Base-by-base conservation (phyloP, 2,329 filamentous ascomycete genomes). In the Penicillium thymicola region DNA sequence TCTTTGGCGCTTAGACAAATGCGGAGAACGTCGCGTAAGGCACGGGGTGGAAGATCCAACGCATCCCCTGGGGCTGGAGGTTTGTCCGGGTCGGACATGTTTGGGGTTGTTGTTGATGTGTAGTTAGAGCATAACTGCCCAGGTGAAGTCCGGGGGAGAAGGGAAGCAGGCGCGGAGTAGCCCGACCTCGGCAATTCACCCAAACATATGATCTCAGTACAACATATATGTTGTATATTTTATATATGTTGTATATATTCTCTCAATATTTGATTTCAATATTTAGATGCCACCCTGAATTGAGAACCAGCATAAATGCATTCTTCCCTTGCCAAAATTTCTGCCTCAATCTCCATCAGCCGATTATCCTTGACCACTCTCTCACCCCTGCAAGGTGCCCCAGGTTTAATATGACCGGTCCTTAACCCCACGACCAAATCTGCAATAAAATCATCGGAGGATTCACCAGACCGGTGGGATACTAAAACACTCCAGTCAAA, bases 1-100 rank as follows among this genome's bases (percentile, higher is more conserved):
- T 97, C 92, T 72, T 88, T 86, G 41, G 90, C 86, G 70, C 92
- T 91, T 51, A 87, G 74, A 56, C 89, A 94, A 75, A 96, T 92
- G 64, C 92, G 88, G 57, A 97, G 81, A 42, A 90, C 87, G 73
- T 94, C 95, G 74, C 90, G 89, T 55, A 95, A 81, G 60, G 95
- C 82, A 8, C 89, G 88, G 5, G 89, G 88, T 64, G 93, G 89
- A 58, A 82, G 55, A 32, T 62, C 62, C 25, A 49, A 45, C n/a
- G 54, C 45, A 36, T 58, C 48, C 41, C 40, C 52, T 14, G 58
- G 34, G 27, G 40, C 50, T 47, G 62, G 25, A 32, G 45, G n/a
- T 25, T 58, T 56, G 51, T 62, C 63, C 45, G 64, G 52, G 23
- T 59, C 49, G 28, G 68, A 62, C 70, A 72, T 72, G 54, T 32